Evolutionary conservation across 2,329 filamentous ascomycete species (phyloP).

Genomic region (Trichoderma atrobrunneum): DNA sequence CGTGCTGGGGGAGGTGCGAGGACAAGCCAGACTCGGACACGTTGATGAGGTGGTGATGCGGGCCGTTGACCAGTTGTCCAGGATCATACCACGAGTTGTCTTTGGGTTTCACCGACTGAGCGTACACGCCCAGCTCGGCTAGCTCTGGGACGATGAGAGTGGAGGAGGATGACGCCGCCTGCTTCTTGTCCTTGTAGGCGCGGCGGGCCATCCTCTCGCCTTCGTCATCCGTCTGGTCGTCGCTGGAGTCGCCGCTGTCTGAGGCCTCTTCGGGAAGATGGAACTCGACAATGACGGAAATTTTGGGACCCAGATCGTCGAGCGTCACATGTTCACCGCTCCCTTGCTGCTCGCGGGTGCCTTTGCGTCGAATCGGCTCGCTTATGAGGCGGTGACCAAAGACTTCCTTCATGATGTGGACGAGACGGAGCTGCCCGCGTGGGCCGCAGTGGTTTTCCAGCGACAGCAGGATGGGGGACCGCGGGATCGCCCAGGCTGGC

Average conservation of each 20-base stretch:
- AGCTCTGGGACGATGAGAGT: conserved; percentile 61
- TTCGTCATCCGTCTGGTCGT: conserved; percentile 41
- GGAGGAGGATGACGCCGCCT: conserved; percentile 42
- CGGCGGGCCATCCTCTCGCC: conserved; percentile 46
- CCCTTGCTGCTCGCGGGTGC: conserved; percentile 53
- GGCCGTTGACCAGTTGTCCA: conserved; percentile 50
- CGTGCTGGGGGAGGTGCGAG: conserved; percentile 46
- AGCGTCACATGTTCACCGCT: conserved; percentile 54
- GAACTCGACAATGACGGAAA: conserved; percentile 67
- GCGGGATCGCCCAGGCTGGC: conserved; percentile 39
- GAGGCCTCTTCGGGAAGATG: conserved; percentile 54
- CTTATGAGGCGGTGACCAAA: conserved; percentile 60
- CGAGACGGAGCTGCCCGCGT: conserved; percentile 59
- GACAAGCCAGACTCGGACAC: conserved; percentile 62
- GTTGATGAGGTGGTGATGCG: conserved; percentile 66
- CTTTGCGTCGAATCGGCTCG: conserved; percentile 54
- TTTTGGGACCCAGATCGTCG: conserved; percentile 58
- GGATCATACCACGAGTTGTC: conserved; percentile 64
- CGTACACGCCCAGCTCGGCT: conserved; percentile 64
- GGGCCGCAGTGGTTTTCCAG: conserved; percentile 65
- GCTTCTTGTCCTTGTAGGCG: conserved; percentile 54
- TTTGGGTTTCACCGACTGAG: conserved; percentile 65
- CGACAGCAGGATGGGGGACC: conserved; percentile 60
- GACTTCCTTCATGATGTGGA: conserved; percentile 63
- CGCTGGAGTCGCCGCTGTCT: conserved; percentile 38